phyloP scores from a whole-genome alignment of 106 monocot genomes.

The Allium sativum region DNA sequence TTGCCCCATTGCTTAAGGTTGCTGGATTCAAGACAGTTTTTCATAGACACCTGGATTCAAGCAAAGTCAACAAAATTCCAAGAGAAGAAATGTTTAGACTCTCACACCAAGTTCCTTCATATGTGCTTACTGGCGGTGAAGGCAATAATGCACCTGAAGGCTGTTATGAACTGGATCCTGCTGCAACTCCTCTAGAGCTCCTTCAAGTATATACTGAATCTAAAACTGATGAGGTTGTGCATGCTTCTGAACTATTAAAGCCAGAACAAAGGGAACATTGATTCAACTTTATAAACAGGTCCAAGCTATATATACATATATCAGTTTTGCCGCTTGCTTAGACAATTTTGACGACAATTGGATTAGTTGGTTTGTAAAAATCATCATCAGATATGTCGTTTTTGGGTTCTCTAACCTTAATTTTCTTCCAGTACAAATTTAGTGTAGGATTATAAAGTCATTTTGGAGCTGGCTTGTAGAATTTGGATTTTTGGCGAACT shows the following conservation, averaged over 20 bases:
- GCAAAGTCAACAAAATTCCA: slow-evolving; percentile 24
- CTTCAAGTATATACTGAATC: slow-evolving; percentile 28
- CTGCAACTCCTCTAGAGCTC: slow-evolving; percentile 31
- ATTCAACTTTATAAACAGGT: background rate
- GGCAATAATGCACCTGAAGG: slow-evolving; percentile 32
- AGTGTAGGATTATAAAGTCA: slow-evolving; percentile 1
- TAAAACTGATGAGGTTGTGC: slow-evolving; percentile 15
- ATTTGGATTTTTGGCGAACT: background rate
- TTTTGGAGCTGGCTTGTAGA: background rate
- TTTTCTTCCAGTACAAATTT: background rate
- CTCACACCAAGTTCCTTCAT: slow-evolving; percentile 37
- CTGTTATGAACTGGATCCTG: slow-evolving; percentile 34
- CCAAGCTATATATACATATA: background rate
- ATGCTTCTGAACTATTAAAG: slow-evolving; percentile 2
- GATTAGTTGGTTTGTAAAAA: background rate
- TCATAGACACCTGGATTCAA: slow-evolving; percentile 16
- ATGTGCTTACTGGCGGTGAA: slow-evolving; percentile 35
- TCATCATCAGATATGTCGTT: background rate
- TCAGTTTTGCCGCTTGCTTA: background rate
- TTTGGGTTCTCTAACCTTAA: slow-evolving; percentile 2
- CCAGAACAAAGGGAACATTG: background rate
- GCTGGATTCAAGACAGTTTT: slow-evolving; percentile 37
- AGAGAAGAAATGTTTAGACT: slow-evolving; percentile 42
- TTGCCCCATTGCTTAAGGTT: slow-evolving; percentile 28
- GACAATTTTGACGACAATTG: background rate